These are phyloP conservation scores for Ophiostoma angusticollis DNA, from an alignment of 2,329 filamentous ascomycete genomes.

Conservation along the genomic window DNA sequence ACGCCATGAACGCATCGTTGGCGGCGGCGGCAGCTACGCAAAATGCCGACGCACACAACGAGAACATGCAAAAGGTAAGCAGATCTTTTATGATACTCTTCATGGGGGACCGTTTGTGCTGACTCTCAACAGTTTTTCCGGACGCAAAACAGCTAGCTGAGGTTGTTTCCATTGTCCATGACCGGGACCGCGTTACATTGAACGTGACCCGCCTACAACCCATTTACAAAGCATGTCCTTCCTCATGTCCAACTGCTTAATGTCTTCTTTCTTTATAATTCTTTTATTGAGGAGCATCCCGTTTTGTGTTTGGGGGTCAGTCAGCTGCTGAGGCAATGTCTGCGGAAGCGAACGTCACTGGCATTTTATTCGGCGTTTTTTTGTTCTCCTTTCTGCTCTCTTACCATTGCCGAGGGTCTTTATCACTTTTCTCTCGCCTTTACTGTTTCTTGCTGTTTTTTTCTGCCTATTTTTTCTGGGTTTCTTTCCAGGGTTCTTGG, in stretches of 20 bases:
- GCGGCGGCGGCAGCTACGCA: not conserved
- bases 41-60: conserved; percentile 17
- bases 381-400: not conserved
- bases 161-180: too few relatives aligned
- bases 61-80: conserved; percentile 38
- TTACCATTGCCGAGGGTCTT: not conserved
- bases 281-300: too few relatives aligned
- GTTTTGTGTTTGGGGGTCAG: too few relatives aligned
- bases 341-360: not conserved
- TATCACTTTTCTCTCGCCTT: not conserved
- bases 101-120: not conserved
- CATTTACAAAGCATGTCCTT: too few relatives aligned
- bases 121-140: conserved; percentile 10
- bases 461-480: not conserved
- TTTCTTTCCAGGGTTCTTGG: not conserved
- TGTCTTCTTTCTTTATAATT: not conserved
- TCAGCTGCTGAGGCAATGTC: too few relatives aligned
- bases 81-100: not conserved
- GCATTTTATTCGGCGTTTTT: conserved; percentile 8
- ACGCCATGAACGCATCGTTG: conserved; percentile 5
- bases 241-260: too few relatives aligned
- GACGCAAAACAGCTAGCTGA: conserved; percentile 10
- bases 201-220: too few relatives aligned
- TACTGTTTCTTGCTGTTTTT: not conserved
- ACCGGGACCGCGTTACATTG: not conserved